Percentiles rank a stretch among this genome's conserved stretches.
Evolutionary conservation across 2,329 filamentous ascomycete species (phyloP).

Genomic region (Sarocladium brachiariae): DNA sequence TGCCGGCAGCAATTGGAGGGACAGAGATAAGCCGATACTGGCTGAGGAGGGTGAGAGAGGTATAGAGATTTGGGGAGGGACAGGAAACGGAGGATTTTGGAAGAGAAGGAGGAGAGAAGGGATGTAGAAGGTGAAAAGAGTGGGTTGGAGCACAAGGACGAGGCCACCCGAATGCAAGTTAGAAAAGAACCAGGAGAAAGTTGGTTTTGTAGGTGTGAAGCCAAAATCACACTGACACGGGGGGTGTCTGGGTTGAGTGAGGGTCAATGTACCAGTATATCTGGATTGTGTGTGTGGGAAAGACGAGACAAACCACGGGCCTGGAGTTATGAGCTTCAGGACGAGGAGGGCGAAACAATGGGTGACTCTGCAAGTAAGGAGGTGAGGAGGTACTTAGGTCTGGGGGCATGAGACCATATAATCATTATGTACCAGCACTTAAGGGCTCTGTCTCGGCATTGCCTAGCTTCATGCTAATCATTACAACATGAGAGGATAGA

Average conservation of each 20-base stretch:
- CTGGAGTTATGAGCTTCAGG: too few relatives aligned
- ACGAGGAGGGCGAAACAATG: too few relatives aligned
- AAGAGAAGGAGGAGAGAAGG: constrained; percentile 10
- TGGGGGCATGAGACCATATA: background rate
- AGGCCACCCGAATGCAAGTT: background rate
- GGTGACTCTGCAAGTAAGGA: too few relatives aligned
- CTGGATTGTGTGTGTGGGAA: background rate
- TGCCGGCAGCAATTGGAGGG: background rate
- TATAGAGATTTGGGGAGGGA: constrained; percentile 2
- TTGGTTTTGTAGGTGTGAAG: background rate
- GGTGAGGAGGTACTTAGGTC: background rate
- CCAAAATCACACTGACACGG: background rate
- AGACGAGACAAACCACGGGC: too few relatives aligned
- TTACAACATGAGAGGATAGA: background rate
- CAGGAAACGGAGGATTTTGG: constrained; percentile 9
- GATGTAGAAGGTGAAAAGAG: constrained; percentile 3
- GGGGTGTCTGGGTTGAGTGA: background rate
- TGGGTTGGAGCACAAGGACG: background rate
- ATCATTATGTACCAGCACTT: background rate
- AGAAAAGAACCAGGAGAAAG: background rate
- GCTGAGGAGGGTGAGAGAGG: background rate
- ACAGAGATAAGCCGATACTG: constrained; percentile 8
- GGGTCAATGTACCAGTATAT: too few relatives aligned
- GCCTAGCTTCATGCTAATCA: background rate
- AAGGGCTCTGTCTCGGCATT: background rate